A percentile compares a stretch with the other conserved stretches of the same genome.
phyloP scores from a whole-genome alignment of 1,284 basidiomycete genomes.

The Ustilago loliicola region DNA sequence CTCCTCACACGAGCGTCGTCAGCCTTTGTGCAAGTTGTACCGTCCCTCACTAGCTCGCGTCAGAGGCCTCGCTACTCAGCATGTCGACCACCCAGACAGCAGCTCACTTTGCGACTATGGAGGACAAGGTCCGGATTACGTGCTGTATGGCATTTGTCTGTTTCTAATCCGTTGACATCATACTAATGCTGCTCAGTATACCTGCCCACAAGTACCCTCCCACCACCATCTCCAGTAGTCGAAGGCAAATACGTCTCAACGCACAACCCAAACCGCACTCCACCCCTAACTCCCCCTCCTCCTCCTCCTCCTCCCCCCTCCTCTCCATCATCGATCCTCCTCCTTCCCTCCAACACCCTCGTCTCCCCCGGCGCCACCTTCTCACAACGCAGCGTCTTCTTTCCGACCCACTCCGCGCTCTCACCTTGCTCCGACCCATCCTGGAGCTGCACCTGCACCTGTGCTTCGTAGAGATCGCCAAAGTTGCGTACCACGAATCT shows the following conservation, averaged over 20 bases:
- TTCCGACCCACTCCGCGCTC: conserved; percentile 6
- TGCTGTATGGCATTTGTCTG: too few species aligned
- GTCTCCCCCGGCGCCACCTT: neutral
- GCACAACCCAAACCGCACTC: neutral
- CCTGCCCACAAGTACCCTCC: conserved; percentile 3
- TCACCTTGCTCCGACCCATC: neutral
- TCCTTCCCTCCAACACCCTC: neutral
- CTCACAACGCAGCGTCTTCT: conserved; percentile 23
- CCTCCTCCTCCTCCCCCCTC: neutral
- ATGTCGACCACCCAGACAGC: too few species aligned
- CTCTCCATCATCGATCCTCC: too few species aligned
- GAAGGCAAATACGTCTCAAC: conserved; percentile 7
- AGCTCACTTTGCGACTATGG: too few species aligned
- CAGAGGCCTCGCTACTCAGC: too few species aligned
- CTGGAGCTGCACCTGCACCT: conserved; percentile 4
- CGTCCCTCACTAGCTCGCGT: too few species aligned
- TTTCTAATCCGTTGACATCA: too few species aligned
- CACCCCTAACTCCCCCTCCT: neutral
- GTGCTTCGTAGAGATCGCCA: conserved; percentile 14
- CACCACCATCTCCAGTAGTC: neutral
- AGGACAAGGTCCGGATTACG: too few species aligned
- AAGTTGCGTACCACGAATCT: conserved; percentile 28
- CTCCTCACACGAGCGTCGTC: too few species aligned
- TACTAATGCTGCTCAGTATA: conserved; percentile 22
- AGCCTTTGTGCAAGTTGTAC: too few species aligned